Conservation (phyloP, 768 basidiomycete species). For the Suillus occidentalis region DNA sequence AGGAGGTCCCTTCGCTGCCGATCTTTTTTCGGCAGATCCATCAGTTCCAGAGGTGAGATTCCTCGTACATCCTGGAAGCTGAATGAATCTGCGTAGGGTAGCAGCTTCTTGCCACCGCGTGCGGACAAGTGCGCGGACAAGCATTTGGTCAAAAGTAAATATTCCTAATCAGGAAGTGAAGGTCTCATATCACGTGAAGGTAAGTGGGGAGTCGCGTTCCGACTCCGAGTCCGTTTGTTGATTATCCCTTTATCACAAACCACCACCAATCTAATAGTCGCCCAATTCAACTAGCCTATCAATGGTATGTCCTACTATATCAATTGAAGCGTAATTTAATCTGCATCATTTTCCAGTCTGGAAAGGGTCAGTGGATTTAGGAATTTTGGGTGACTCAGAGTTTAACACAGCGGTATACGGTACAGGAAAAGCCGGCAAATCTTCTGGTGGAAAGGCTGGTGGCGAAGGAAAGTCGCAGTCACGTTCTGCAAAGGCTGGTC, state of each 20-base stretch:
- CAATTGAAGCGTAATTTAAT: conserved; percentile 10
- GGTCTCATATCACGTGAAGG: conserved; percentile 27
- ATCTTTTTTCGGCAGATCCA: conserved; percentile 1
- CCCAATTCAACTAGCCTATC: conserved; percentile 13
- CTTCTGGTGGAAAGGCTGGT: conserved; percentile 48
- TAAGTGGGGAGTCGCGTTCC: conserved; percentile 31
- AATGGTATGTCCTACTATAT: conserved; percentile 25
- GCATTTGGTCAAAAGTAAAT: conserved; percentile 16
- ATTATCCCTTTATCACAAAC: conserved; percentile 31
- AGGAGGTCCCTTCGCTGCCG: neutral
- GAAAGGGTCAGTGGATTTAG: conserved; percentile 27
- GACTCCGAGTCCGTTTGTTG: conserved; percentile 28
- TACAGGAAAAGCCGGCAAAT: conserved; percentile 50
- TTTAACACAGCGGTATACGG: conserved; percentile 30
- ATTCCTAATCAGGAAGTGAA: conserved; percentile 19
- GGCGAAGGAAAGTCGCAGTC: conserved; percentile 60
- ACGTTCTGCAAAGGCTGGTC: conserved; percentile 71
- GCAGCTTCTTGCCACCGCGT: conserved; percentile 12
- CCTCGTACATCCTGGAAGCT: conserved; percentile 6
- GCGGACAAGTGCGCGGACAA: conserved; percentile 19
- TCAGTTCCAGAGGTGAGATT: conserved; percentile 1
- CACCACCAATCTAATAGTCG: conserved; percentile 19
- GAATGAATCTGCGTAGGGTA: conserved; percentile 7
- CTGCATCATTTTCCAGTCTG: conserved; percentile 20
- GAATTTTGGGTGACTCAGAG: neutral